Evolutionary conservation across 139 green algal species (phyloP).

Genomic region (Chlorella sp.): DNA sequence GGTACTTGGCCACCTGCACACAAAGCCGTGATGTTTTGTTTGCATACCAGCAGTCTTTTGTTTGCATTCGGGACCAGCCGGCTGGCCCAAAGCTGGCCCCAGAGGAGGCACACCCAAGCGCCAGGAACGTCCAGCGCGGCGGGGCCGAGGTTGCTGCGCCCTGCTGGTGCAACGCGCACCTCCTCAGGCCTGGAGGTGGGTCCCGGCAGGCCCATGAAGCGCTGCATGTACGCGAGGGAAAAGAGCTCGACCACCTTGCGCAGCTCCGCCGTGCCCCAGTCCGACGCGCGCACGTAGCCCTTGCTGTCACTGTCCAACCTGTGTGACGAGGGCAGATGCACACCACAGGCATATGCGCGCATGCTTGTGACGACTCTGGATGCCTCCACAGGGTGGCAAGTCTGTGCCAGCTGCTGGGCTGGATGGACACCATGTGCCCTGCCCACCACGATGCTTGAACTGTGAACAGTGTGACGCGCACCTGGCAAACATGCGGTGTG

Average conservation of each 20-base stretch:
- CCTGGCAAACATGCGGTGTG: slow-evolving; percentile 22
- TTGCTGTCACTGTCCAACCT: slow-evolving; percentile 21
- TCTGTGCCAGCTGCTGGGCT: no score
- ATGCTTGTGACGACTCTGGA: neutral
- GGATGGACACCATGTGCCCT: no score
- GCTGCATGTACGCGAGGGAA: slow-evolving; percentile 24
- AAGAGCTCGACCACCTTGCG: slow-evolving; percentile 21
- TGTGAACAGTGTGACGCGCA: no score
- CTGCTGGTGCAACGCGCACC: no score
- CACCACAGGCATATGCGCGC: neutral
- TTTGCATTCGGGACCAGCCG: no score
- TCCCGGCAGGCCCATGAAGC: slow-evolving; percentile 33
- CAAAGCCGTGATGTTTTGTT: no score
- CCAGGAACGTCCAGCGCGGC: no score
- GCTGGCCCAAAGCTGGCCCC: no score
- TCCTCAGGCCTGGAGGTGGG: slow-evolving; percentile 17
- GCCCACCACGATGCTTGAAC: no score
- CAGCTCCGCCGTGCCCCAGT: slow-evolving; percentile 26
- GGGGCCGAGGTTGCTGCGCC: no score
- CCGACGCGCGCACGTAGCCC: slow-evolving; percentile 16
- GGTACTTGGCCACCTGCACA: slow-evolving; percentile 27
- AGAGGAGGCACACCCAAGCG: no score
- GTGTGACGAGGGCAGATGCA: neutral
- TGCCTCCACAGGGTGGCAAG: neutral
- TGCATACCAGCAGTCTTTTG: no score